Evolutionary conservation across 1,284 basidiomycete genomes (phyloP).

Genomic region (Gymnopus androsaceus): DNA sequence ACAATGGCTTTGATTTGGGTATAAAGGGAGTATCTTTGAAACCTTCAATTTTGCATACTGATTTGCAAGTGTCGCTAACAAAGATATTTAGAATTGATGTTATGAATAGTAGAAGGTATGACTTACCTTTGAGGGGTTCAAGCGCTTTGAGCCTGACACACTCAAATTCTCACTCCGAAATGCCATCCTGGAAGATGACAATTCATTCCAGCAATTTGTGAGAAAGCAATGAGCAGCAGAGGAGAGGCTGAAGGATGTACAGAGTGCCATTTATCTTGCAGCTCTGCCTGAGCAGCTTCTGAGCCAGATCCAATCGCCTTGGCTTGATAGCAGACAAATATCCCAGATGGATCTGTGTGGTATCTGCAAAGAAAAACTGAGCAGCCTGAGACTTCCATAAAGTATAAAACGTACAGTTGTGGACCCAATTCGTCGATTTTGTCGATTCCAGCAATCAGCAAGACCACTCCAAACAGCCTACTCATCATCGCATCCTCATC

Average conservation of each 20-base stretch:
- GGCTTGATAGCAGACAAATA: slow-evolving; percentile 95
- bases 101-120: no score
- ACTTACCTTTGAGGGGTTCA: no score
- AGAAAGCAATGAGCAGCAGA: not conserved
- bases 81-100: no score
- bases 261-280: slow-evolving; percentile 98
- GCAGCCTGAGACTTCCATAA: slow-evolving; percentile 13
- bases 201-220: no score
- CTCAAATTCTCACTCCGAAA: no score
- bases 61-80: no score
- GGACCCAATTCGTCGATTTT: slow-evolving; percentile 96
- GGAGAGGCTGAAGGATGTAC: slow-evolving; percentile 44
- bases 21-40: no score
- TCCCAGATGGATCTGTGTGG: slow-evolving; percentile 99
- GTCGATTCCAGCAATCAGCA: slow-evolving; percentile 96
- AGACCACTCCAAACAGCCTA: slow-evolving; percentile 96
- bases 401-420: slow-evolving; percentile 68
- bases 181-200: no score
- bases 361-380: slow-evolving; percentile 55
- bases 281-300: slow-evolving; percentile 94
- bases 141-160: no score
- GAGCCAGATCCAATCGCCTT: slow-evolving; percentile 99
- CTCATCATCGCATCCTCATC: slow-evolving; percentile 99
- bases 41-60: no score
- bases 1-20: no score